Base-by-base conservation (phyloP, 1,284 basidiomycete genomes). In the Stereum hirsutum region DNA sequence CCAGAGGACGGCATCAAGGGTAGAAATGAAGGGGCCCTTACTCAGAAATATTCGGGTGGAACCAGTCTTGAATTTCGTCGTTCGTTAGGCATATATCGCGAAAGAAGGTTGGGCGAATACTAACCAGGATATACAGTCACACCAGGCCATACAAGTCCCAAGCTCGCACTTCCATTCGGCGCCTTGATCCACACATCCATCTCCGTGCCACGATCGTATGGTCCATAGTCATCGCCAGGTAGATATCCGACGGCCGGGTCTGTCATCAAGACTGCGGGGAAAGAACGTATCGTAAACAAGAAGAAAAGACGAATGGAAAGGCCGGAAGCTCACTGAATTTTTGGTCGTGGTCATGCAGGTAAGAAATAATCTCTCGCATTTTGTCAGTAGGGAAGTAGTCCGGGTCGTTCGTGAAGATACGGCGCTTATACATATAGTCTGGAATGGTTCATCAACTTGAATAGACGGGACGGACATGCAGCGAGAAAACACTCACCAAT, bases 341-440 rank as follows among this genome's bases (percentile, higher is more conserved):
- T 53, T 83, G 81, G 33, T 76, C 61, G 43, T 78, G 69, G 0
- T 55, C 47, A 52, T 85, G 81, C 2, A 86, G 62, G 48, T 75
- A 70, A 41, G 68, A 61, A 20, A 84, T 71, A 42, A 87, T 78
- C 51, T 85, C 75, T 28, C 70, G 72, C 69, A 86, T 74, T 39
- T 75, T 66, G 12, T 65, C 49, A 3, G 79, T 49, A 1, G 81
- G 81, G 64, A 83, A 86, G 56, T 81, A 82, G 24, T 76, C 59
- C 0, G 78, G 77, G 51, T 85, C 81, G 28, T 77, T 63, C 0
- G 82, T 85, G 61, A 84, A 83, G 45, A 81, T 72, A 19, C 74
- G 63, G n/a, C 78, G 71, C 43, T 69, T 62, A 54, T 74, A 66
- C 83, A 86, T 86, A 57, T 84, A 87, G 57, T 88, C 84, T 81